Base-by-base conservation (phyloP, 305 asterid species). In the Rubia peregrina region DNA sequence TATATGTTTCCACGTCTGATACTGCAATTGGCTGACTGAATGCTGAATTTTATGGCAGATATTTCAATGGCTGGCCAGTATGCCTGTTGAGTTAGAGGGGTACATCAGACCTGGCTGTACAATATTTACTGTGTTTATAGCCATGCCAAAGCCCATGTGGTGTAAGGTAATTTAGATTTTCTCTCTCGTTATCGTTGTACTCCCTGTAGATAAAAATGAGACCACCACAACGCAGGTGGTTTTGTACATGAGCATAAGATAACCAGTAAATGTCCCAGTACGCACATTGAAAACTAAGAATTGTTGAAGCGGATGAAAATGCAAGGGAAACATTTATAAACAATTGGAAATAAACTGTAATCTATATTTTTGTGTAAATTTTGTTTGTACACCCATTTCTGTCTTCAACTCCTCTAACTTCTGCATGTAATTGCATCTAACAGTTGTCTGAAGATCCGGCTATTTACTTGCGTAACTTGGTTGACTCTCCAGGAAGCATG, bases 71-170 rank as follows among this genome's bases (percentile, higher is more conserved):
- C 82, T 92, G 88, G 86, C 98, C 68, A 88, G 84, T 84, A 91
- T 91, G 98, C 98, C 98, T 36, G 89, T 91, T 41, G 98, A 91
- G 73, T 83, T 91, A 86, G 98, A 91, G 83, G 98, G 96, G 71
- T 91, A 91, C 78, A 87, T 91, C 65, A 96, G 98, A 69, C 98
- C 98, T 30, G 98, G 98, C 17, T 91, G 98, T 79, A 90, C 90
- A 80, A 91, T 91, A 71, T 85, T 91, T 87, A 89, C 98, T 24
- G 82, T 87, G 73, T 89, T 89, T 71, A 79, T 91, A 78, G 87
- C 95, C 62, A 85, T 90, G 96, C 96, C 98, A 46, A 81, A 73
- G 74, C 81, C 81, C 75, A 80, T 66, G 83, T 91, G 96, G 98
- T 65, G 76, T 70, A 85, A 91, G 98, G 98, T 89, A 84, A 64